Base-by-base conservation (phyloP, 2,329 filamentous ascomycete species). In the Penicillium sp. region DNA sequence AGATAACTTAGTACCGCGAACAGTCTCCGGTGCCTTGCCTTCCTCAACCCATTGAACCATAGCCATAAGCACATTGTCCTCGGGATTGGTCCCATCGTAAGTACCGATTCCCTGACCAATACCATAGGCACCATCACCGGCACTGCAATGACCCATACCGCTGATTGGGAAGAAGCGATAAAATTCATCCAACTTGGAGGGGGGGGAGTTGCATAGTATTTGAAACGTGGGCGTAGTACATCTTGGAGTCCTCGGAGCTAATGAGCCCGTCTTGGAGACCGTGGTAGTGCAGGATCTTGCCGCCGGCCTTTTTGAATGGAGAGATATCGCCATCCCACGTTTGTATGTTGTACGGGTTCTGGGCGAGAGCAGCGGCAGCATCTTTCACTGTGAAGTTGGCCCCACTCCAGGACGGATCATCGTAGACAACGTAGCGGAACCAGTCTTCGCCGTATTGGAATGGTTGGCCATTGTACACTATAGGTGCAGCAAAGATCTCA, bases 81-180 rank as follows among this genome's bases (percentile, higher is more conserved):
- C 66, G 2, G 71, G 64, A n/a, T 73, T 55, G n/a, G 37, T 61
- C 0, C 63, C 62, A 30, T 61, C 61, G 40, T 59, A 69, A 7
- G 58, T 63, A 1, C 25, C 7, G 4, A 47, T 25, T 53, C 57
- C 66, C 65, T 69, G 77, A 56, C 60, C 75, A 60, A 81, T 73
- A 58, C 71, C 73, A 61, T 75, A 73, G 3, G 77, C 72, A 38
- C 78, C 74, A n/a, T 73, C 69, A 6, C 77, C 78, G 1, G 62
- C 59, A 2, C 55, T 53, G 61, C 82, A 84, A 65, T 84, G 82
- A 11, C 69, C 70, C 78, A 83, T 80, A 0, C 82, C 82, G 0
- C 81, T 80, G n/a, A 84, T 75, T 19, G 70, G 72, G 62, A 84
- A 84, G 61, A 79, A 78, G 42, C 77, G 76, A 44, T 77, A 74